These are phyloP conservation scores for Rhizophagus clarus DNA, from an alignment of 192 early-diverging fungal genomes.

Conservation along the genomic window DNA sequence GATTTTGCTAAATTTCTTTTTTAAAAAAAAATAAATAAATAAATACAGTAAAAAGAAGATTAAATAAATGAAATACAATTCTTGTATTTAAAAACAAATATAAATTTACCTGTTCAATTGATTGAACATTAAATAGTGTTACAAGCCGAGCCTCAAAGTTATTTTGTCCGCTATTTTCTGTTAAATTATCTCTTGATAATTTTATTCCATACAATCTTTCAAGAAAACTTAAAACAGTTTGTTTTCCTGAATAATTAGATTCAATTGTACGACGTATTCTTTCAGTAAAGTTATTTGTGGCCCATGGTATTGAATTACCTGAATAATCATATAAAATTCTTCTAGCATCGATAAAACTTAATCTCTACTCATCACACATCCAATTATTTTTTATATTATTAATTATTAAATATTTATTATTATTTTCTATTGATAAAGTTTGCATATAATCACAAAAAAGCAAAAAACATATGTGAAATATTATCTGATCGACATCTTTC, in stretches of 20 bases:
- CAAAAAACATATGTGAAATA: neutral
- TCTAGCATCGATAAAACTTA: conserved; percentile 3
- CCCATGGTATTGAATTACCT: neutral
- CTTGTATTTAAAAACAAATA: neutral
- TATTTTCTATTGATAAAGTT: neutral
- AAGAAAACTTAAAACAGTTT: conserved; percentile 14
- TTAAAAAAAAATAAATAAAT: neutral
- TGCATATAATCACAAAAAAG: conserved; percentile 11
- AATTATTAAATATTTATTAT: neutral
- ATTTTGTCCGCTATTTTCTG: neutral
- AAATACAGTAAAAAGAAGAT: too few relatives aligned
- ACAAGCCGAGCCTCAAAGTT: neutral
- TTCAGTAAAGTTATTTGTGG: conserved; percentile 16
- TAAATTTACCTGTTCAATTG: neutral
- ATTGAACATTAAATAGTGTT: neutral
- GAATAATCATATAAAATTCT: neutral
- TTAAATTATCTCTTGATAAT: neutral
- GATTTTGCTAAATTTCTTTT: conserved; percentile 2
- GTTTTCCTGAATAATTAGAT: neutral
- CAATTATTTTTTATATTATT: conserved; percentile 13
- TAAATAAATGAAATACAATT: too few relatives aligned
- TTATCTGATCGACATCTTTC: neutral
- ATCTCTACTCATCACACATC: neutral
- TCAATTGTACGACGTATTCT: conserved; percentile 16
- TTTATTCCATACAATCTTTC: conserved; percentile 19